These are phyloP conservation scores for Tricladium varicosporioides DNA, from an alignment of 2,329 filamentous ascomycete genomes.

Conservation along the genomic window DNA sequence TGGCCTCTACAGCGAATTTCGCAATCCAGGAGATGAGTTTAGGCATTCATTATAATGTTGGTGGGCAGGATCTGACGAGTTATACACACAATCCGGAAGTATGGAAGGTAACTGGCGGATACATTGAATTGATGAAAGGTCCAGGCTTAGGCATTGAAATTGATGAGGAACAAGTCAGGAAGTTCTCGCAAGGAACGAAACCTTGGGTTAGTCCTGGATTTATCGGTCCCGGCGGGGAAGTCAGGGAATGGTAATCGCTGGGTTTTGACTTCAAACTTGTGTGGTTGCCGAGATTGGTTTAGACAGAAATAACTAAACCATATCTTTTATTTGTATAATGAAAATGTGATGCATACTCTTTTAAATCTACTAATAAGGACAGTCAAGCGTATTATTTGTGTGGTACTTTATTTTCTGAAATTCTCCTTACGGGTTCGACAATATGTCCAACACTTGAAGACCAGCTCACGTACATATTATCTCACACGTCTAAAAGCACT, in stretches of 20 bases:
- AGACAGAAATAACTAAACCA: too few species aligned
- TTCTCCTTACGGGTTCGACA: too few species aligned
- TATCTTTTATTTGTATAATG: too few species aligned
- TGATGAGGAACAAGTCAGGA: constrained; percentile 66
- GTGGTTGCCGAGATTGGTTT: too few species aligned
- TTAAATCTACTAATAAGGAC: too few species aligned
- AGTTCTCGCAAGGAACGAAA: constrained; percentile 53
- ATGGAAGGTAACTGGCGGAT: constrained; percentile 65
- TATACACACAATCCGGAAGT: constrained; percentile 65
- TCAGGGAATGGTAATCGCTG: constrained; percentile 61
- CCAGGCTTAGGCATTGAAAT: constrained; percentile 68
- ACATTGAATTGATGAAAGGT: constrained; percentile 57
- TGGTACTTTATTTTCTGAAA: too few species aligned
- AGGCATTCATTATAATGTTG: constrained; percentile 76
- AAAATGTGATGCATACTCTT: too few species aligned
- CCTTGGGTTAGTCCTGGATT: constrained; percentile 68
- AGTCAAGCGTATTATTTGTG: too few species aligned
- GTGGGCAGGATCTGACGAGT: constrained; percentile 61
- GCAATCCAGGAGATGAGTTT: constrained; percentile 76
- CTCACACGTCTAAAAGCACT: too few species aligned
- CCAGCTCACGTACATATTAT: too few species aligned
- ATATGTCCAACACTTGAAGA: too few species aligned
- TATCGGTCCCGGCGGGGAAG: constrained; percentile 62
- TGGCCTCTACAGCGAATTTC: constrained; percentile 60
- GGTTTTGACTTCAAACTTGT: too few species aligned